These are phyloP conservation scores for Stipa capillata DNA, from an alignment of 176 grass and related monocot genomes.

Conservation along the genomic window DNA sequence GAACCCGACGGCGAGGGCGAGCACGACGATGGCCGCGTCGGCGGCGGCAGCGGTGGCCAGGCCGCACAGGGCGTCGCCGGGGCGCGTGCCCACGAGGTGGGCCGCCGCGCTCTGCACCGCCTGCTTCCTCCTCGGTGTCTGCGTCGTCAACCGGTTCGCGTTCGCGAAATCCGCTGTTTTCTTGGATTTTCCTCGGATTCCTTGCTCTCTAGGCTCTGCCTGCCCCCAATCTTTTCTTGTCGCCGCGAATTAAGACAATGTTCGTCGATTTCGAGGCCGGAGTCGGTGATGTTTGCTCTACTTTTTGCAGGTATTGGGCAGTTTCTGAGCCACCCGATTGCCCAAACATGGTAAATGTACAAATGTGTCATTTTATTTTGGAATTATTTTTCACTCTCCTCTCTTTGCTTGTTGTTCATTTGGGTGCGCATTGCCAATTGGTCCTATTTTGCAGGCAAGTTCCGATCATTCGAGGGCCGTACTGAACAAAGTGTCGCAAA, in stretches of 20 bases:
- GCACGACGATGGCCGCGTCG: slow-evolving; percentile 4
- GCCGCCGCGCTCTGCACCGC: slow-evolving; percentile 40
- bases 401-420: background rate
- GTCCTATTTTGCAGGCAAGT: slow-evolving; percentile 18
- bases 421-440: background rate
- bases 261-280: background rate
- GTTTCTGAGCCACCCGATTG: slow-evolving; percentile 36
- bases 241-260: background rate
- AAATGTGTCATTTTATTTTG: background rate
- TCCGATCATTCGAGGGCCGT: slow-evolving; percentile 4
- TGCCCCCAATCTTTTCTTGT: background rate
- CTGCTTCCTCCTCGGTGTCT: slow-evolving; percentile 57
- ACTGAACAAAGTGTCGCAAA: slow-evolving; percentile 33
- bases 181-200: background rate
- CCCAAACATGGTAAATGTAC: slow-evolving; percentile 37
- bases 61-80: slow-evolving; percentile 39
- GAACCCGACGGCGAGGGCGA: background rate
- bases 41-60: slow-evolving; percentile 31
- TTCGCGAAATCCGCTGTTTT: background rate
- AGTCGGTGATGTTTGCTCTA: background rate
- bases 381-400: background rate
- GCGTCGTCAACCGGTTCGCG: slow-evolving; percentile 39
- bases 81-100: slow-evolving; percentile 36
- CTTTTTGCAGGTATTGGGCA: slow-evolving; percentile 41
- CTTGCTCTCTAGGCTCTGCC: background rate